Base-by-base conservation (phyloP, 2,329 filamentous ascomycete genomes). In the Periconia digitata region DNA sequence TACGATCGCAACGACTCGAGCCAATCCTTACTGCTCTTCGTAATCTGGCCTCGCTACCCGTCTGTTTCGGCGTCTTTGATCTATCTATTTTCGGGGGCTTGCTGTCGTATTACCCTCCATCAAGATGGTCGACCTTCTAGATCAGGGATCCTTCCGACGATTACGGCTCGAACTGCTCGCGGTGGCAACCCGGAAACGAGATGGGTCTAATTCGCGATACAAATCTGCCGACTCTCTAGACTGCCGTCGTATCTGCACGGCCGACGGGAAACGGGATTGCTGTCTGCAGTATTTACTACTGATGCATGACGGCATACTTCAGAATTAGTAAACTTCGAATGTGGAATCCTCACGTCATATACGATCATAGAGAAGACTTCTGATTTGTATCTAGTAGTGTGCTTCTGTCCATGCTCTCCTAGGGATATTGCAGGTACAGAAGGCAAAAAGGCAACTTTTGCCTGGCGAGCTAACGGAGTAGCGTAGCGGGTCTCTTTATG, bases 41-140 rank as follows among this genome's bases (percentile, higher is more conserved):
- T 10, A 32, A 5, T 32, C 10, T 12, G 10, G 27, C n/a, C 10
- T 32, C 27, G 8, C 23, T 32, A 23, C 35, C 12, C 13, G 32
- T 13, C 20, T 17, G 13, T 20, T 8, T 35, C 13, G 21, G 17
- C 41, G 39, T 40, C 44, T 41, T 24, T 36, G 23, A 29, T 46
- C 3, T 36, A 32, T 22, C 27, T 35, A 17, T 35, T 46, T 37
- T 41, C 18, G 27, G 21, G 24, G 12, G 15, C 18, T 20, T 17
- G 16, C 20, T 36, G n/a, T 22, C 10, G n/a, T 43, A 40, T 42
- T 32, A 10, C 3, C 40, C 24, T 16, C 36, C 32, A 13, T 21
- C n/a, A 13, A 32, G 13, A 13, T 18, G 38, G 17, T 15, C 8
- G 38, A 46, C 41, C 40, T 49, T 46, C 42, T 52, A 35, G 37